Evolutionary conservation across 441 rosid species (phyloP).

Genomic region (Populus trichocarpa): DNA sequence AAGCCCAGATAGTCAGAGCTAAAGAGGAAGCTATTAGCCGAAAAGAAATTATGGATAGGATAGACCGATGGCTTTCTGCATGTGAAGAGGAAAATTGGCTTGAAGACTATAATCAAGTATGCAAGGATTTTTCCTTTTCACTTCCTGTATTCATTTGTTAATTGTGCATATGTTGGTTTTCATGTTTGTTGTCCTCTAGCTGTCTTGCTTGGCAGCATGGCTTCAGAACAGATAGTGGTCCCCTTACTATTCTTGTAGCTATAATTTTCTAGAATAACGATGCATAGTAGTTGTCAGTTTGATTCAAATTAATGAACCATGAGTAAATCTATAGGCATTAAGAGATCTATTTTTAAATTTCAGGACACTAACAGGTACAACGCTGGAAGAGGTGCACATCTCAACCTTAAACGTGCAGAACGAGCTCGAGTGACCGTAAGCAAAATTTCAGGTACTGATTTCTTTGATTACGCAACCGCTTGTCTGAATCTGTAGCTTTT

Average conservation of each 20-base stretch:
- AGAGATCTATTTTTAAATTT: conserved; percentile 17
- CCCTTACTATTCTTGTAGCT: neutral
- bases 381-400: conserved; percentile 95
- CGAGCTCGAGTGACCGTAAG: conserved; percentile 64
- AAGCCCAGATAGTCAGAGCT: conserved; percentile 63
- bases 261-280: neutral
- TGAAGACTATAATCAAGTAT: conserved; percentile 80
- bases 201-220: neutral
- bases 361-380: conserved; percentile 86
- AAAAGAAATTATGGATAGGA: conserved; percentile 81
- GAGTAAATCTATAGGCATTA: conserved; percentile 5
- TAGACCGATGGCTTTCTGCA: conserved; percentile 88
- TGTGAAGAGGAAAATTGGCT: conserved; percentile 97
- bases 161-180: neutral
- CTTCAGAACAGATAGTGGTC: neutral
- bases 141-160: neutral
- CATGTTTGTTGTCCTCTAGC: neutral
- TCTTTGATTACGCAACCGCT: neutral
- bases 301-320: neutral
- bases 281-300: neutral
- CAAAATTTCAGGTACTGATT: conserved; percentile 71
- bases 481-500: neutral
- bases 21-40: conserved; percentile 76
- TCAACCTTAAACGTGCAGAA: conserved; percentile 87
- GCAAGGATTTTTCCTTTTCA: conserved; percentile 1